Evolutionary conservation across 768 basidiomycete species (phyloP).

Genomic region (Suillus discolor): DNA sequence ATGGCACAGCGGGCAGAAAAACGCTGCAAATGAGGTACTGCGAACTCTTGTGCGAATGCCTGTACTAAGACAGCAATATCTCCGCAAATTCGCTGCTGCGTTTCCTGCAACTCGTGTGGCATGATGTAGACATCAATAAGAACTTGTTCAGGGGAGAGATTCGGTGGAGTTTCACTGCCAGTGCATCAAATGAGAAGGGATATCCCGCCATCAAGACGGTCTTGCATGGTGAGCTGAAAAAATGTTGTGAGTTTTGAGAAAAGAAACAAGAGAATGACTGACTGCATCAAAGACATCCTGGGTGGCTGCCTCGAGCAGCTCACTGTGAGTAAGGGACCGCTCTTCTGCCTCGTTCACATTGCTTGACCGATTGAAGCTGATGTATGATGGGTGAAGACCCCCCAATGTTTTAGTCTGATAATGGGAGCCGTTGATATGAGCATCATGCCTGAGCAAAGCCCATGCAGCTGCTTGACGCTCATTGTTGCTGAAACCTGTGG

Average conservation of each 20-base stretch:
- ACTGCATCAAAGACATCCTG: slow-evolving; percentile 5
- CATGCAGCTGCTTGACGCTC: slow-evolving; percentile 4
- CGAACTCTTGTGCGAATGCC: slow-evolving; percentile 14
- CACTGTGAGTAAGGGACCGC: background rate
- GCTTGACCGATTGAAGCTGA: slow-evolving; percentile 6
- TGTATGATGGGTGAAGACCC: slow-evolving; percentile 12
- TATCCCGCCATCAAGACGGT: slow-evolving; percentile 12
- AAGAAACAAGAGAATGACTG: background rate
- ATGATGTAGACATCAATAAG: slow-evolving; percentile 8
- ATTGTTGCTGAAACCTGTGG: background rate
- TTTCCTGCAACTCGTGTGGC: background rate
- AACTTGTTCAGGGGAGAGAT: background rate
- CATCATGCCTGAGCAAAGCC: slow-evolving; percentile 8
- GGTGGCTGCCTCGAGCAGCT: background rate
- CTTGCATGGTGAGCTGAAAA: slow-evolving; percentile 11
- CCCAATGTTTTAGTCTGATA: slow-evolving; percentile 3
- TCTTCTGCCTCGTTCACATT: background rate
- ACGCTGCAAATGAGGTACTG: slow-evolving; percentile 9
- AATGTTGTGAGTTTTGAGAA: background rate
- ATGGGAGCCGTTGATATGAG: slow-evolving; percentile 8
- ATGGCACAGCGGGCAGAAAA: slow-evolving; percentile 8
- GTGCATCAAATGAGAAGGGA: slow-evolving; percentile 12
- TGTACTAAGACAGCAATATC: slow-evolving; percentile 8
- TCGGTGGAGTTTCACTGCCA: slow-evolving; percentile 1
- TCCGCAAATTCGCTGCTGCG: background rate